Evolutionary conservation across 169 alveolate genomes (phyloP), one percentile per base, ranked within the genome.

Genomic region (Eimeria acervulina): DNA sequence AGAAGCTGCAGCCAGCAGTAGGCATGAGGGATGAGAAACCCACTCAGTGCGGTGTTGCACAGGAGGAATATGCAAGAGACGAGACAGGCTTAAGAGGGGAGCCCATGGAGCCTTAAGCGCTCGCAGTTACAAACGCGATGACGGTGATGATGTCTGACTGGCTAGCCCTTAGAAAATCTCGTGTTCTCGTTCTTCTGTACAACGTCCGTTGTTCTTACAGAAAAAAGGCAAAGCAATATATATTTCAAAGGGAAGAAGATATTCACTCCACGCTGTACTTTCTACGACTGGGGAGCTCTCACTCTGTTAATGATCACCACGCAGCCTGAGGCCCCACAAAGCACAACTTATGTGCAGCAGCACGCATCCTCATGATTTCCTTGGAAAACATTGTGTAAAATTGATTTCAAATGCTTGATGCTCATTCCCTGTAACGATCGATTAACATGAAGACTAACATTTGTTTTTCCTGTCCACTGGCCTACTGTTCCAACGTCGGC

Each of bases 301-400:
- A 31, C 47, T 21, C 44, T 8, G 26, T n/a, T 21, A 2, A 31
- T 66, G 78, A 66, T 12, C 78, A 26, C 36, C 23, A 13, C 8
- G 6, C 55, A 13, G 85, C 55, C 88, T 15, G 52, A 40, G 88
- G 88, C 88, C 88, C 88, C 61, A 76, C 88, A 42, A 26, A 19
- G 40, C 42, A 40, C 5, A 76, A 2, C 21, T 21, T 23, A 23
- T 0, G 40, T 42, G 36, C 63, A 26, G 51, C 51, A 70, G 51
- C 81, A 70, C 76, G 76, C 42, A n/a, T 28, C 76, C 76, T 28
- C 6, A 3, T 70, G 81, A 33, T 15, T 1, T n/a, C n/a, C 12
- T 13, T 7, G 26, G 33, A 17, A 1, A 13, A 26, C 26, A 23
- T 13, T 3, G 19, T 66, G 10, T 17, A 33, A 33, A 13, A 70